Percentiles rank a stretch among this genome's conserved stretches.
These are phyloP conservation scores for Colletotrichum musicola DNA, from an alignment of 2,329 filamentous ascomycete genomes.

Conservation along the genomic window DNA sequence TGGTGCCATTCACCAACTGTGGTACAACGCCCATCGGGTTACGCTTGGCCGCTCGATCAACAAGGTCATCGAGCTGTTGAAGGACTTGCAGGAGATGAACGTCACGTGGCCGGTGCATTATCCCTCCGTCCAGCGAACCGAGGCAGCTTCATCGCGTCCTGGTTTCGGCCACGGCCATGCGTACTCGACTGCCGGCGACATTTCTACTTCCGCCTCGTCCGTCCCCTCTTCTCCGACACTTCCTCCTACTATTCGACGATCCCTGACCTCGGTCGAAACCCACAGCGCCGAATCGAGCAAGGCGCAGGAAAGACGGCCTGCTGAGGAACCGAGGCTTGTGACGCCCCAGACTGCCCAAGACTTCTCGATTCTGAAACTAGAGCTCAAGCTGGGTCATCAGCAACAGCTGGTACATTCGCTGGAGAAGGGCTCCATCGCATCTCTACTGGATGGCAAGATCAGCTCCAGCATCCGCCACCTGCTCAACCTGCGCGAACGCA, in stretches of 20 bases:
- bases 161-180: constrained; percentile 74
- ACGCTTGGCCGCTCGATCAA: constrained; percentile 90
- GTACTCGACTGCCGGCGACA: constrained; percentile 69
- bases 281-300: constrained; percentile 79
- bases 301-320: constrained; percentile 70
- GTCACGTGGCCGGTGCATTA: constrained; percentile 94
- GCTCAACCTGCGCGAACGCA: constrained; percentile 86
- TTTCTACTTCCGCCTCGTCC: constrained; percentile 52
- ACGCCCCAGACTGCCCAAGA: constrained; percentile 95
- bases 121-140: constrained; percentile 80
- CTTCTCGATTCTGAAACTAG: constrained; percentile 94
- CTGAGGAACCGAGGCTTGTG: constrained; percentile 83
- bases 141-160: constrained; percentile 69
- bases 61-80: constrained; percentile 85
- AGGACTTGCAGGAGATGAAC: constrained; percentile 89
- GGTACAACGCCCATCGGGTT: constrained; percentile 93
- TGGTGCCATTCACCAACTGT: constrained; percentile 90
- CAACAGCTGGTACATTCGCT: constrained; percentile 93
- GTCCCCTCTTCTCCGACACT: constrained; percentile 53
- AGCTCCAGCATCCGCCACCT: constrained; percentile 93
- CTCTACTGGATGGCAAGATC: constrained; percentile 93
- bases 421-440: constrained; percentile 91
- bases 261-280: constrained; percentile 76
- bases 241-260: constrained; percentile 71
- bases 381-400: constrained; percentile 93